Evolutionary conservation across 176 grass and related monocot species (phyloP).

Genomic region (Phoenix dactylifera): DNA sequence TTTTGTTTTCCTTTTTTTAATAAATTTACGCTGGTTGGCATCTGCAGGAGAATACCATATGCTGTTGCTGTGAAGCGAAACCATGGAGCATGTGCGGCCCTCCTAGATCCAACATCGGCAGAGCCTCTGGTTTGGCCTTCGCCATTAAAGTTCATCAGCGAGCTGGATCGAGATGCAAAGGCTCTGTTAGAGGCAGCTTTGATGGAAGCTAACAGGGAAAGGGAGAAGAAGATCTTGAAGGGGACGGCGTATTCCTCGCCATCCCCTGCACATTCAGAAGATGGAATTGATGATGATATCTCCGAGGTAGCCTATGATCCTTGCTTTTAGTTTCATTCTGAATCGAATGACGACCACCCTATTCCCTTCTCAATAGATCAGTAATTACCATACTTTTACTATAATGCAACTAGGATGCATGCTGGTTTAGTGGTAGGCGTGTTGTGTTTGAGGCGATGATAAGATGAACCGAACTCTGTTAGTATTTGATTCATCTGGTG

Average conservation of each 20-base stretch:
- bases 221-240: constrained; percentile 47
- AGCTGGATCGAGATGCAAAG: constrained; percentile 37
- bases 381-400: too few relatives aligned
- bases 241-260: constrained; percentile 27
- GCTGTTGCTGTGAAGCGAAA: constrained; percentile 33
- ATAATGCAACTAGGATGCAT: too few relatives aligned
- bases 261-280: constrained; percentile 28
- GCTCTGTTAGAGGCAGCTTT: constrained; percentile 34
- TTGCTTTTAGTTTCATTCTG: background rate
- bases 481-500: too few relatives aligned
- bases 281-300: constrained; percentile 29
- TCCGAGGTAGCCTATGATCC: constrained; percentile 27
- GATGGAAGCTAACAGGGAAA: constrained; percentile 49
- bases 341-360: background rate
- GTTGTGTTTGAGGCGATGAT: too few relatives aligned
- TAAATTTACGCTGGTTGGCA: background rate
- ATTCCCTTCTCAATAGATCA: background rate
- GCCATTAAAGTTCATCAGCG: constrained; percentile 45
- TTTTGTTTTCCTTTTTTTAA: background rate
- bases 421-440: too few relatives aligned
- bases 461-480: too few relatives aligned
- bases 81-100: constrained; percentile 34
- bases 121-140: constrained; percentile 53
- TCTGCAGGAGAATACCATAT: constrained; percentile 39
- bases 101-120: constrained; percentile 37